Conservation (phyloP, 371 early-diverging fungal genomes). For the Mortierella sp. region DNA sequence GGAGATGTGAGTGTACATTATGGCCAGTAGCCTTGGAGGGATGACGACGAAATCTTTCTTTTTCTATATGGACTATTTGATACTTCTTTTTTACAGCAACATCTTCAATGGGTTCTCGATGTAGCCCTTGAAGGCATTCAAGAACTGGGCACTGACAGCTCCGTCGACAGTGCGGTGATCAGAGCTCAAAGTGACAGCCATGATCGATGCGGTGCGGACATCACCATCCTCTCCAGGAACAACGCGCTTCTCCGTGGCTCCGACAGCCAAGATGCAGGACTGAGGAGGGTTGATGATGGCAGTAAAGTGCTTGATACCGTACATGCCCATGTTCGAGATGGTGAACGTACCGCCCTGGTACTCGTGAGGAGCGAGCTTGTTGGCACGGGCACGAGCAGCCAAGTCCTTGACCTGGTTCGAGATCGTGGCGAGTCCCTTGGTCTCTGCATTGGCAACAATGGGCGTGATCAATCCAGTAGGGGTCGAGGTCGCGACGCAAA, state of each 20-base stretch:
- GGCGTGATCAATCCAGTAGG: slow-evolving; percentile 97
- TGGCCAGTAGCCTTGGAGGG: not conserved
- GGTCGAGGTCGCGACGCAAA: slow-evolving; percentile 96
- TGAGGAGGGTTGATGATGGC: slow-evolving; percentile 99
- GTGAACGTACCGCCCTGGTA: slow-evolving; percentile 98
- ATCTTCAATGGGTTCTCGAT: slow-evolving; percentile 96
- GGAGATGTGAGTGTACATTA: too few relatives aligned
- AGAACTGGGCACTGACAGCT: slow-evolving; percentile 94
- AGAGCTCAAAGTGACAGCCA: slow-evolving; percentile 92
- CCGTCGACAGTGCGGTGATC: slow-evolving; percentile 99
- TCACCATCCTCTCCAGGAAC: slow-evolving; percentile 76
- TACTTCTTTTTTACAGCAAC: slow-evolving; percentile 78
- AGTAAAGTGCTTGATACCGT: slow-evolving; percentile 92
- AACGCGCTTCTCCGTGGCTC: slow-evolving; percentile 85
- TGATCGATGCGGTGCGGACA: slow-evolving; percentile 65
- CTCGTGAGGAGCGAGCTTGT: slow-evolving; percentile 94
- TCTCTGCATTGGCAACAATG: slow-evolving; percentile 87
- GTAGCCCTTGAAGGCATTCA: slow-evolving; percentile 91
- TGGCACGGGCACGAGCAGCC: slow-evolving; percentile 87
- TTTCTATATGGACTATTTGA: slow-evolving; percentile 4
- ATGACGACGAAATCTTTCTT: not conserved
- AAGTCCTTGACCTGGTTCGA: slow-evolving; percentile 88
- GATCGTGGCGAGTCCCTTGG: slow-evolving; percentile 89
- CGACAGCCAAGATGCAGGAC: slow-evolving; percentile 94
- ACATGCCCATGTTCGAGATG: slow-evolving; percentile 99